Base-by-base conservation (phyloP, 139 green algal species). In the Chlorella ohadii region DNA sequence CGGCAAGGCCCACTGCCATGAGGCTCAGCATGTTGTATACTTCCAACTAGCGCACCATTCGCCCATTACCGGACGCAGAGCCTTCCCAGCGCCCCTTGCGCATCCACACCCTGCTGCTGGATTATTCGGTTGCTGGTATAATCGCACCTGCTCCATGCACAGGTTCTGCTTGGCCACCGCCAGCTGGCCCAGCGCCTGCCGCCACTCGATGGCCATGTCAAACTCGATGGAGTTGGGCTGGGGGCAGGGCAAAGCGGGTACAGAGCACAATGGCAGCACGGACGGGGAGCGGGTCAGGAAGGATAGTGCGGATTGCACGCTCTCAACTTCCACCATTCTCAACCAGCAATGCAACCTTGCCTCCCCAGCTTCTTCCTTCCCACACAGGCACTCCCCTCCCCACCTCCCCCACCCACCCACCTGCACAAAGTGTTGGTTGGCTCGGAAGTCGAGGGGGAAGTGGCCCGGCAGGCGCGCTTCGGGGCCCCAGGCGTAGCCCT, bases 211-310 rank as follows among this genome's bases (percentile, higher is more conserved):
- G 34, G 82, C 82, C 71, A 86, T 33, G 41, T 86, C 82, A 36
- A 86, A 86, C 61, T 86, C 82, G 5, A 86, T 81, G 44, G 72
- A 82, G 70, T 86, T 86, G 36, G 70, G 72, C 82, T 86, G 78
- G 28, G 31, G 64, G 9, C 51, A 44, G 28, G 28, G 15, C 1
- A 31, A 57, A 27, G 23, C 19, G 55, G n/a, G n/a, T n/a, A 44
- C n/a, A 22, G 33, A 19, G 20, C 20, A 5, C 2, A 20, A 66
- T 0, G 17, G 41, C 28, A 36, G 28, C 6, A 51, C 44, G 47
- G n/a, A 20, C 4, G 51, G 6, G 34, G 6, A 33, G 51, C 13
- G 63, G 63, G 63, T 22, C 27, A 22, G 63, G 3, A 0, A 38
- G 28, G 56, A 1, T 55, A 5, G 31, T 15, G 31, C 27, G 4